Base-by-base conservation (phyloP, 176 grass and related monocot genomes). In the Lolium rigidum region DNA sequence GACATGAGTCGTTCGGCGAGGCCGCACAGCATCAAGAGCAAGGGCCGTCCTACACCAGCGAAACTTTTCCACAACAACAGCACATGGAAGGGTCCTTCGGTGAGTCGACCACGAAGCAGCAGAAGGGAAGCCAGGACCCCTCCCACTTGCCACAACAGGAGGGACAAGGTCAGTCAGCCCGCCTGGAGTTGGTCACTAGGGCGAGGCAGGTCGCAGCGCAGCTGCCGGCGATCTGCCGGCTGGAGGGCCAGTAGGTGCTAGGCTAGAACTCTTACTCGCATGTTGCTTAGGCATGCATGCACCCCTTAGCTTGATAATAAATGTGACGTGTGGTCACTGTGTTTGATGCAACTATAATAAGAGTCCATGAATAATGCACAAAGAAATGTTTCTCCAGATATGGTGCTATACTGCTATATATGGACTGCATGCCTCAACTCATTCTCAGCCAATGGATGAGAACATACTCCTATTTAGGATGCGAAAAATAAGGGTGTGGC, bases 401-500 rank as follows among this genome's bases (percentile, higher is more conserved):
- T 83, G 9, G 16, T 62, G 70, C 56, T 75, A 69, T 39, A 68
- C 52, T 62, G 70, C 56, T 75, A 69, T 39, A 68, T 68, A 47
- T 82, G 21, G 6, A 14, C 0, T 82, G 70, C 1, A 14, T 59
- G 73, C 43, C 77, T 24, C 12, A 7, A 68, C 38, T 61, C 61
- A 79, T 39, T 14, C 6, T 77, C 55, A 90, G 18, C 84, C 66
- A 84, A 25, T 43, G 57, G 49, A 16, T 80, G 75, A 41, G 48
- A 87, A 83, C 67, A 83, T 3, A 5, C 68, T 20, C 86, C 76
- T 80, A 85, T 85, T 82, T 85, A 10, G 52, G 61, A 71, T 88
- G 81, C 77, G 70, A 85, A 77, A 81, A 74, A 62, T 18, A 37
- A 70, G 82, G 80, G 69, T n/a, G 63, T n/a, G 58, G 26, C 3